phyloP scores from a whole-genome alignment of 2,329 filamentous ascomycete species.

The Torrubiellomyces zombiae region DNA sequence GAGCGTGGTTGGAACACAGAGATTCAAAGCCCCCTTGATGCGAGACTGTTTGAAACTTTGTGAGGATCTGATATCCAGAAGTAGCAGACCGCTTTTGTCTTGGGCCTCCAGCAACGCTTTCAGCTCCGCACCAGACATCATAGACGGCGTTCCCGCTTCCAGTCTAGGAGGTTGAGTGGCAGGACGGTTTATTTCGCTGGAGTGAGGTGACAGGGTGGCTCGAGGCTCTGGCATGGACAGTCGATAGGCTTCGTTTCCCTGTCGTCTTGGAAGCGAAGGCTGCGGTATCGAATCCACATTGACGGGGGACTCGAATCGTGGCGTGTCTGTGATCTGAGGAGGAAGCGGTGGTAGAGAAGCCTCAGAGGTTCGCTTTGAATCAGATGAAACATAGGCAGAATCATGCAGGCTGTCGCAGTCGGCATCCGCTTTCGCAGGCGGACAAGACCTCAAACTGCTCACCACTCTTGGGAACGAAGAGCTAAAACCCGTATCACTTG shows the following conservation, averaged over 20 bases:
- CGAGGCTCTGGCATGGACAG: conserved; percentile 35
- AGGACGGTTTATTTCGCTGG: conserved; percentile 15
- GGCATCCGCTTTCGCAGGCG: conserved; percentile 21
- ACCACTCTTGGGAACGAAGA: conserved; percentile 11
- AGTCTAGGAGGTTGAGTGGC: conserved; percentile 36
- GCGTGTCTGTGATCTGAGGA: conserved; percentile 22
- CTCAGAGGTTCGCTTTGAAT: conserved; percentile 36
- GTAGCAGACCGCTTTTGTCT: conserved; percentile 31
- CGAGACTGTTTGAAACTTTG: conserved; percentile 64
- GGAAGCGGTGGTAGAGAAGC: conserved; percentile 27
- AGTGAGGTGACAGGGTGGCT: conserved; percentile 18
- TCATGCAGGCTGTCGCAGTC: conserved; percentile 30
- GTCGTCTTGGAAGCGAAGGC: conserved; percentile 21
- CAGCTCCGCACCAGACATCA: conserved; percentile 38
- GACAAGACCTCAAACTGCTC: conserved; percentile 8
- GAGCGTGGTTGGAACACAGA: conserved; percentile 89
- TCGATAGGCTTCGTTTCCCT: conserved; percentile 36
- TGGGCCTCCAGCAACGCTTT: conserved; percentile 35
- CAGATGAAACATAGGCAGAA: conserved; percentile 36
- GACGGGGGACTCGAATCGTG: conserved; percentile 23
- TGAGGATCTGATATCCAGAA: conserved; percentile 76
- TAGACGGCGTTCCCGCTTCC: conserved; percentile 27
- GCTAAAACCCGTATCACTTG: conserved; percentile 24
- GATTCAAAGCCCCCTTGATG: conserved; percentile 67
- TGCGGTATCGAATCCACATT: conserved; percentile 12